Base-by-base conservation (phyloP, 495 filamentous ascomycete genomes). In the Parathielavia appendiculata region DNA sequence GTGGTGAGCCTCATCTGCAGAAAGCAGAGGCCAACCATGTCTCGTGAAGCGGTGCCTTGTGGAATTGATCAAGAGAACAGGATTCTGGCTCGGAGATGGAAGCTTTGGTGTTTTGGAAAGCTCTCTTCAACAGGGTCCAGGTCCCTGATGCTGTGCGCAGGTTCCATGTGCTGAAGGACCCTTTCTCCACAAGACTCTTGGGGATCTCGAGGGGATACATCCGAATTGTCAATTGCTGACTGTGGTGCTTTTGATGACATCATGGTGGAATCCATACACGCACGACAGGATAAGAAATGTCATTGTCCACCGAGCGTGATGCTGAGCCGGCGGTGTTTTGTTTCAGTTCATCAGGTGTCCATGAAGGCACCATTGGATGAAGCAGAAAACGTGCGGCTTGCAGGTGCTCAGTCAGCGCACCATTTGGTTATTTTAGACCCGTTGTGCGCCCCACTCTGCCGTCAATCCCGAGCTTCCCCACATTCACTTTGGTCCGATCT, bases 391-490 rank as follows among this genome's bases (percentile, higher is more conserved):
- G 26, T 30, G 26, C 26, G 26, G 26, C 26, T 30, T 30, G 26
- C 26, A 30, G 26, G 26, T 30, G 26, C 26, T 30, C 26, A 30
- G 6, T 30, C 26, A 30, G 26, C 26, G 26, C 26, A 30, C 2
- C 26, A 30, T 6, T 30, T 6, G 26, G 26, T 30, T 6, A 3
- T 38, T 4, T 38, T 38, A 4, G 11, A 32, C 14, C 34, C 40
- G 17, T 23, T 5, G 14, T 23, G 14, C 23, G 32, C 32, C 30
- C 20, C 19, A 16, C 35, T 49, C 26, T 23, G 16, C 47, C 57
- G 35, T 50, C 44, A 64, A 65, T 61, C 60, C 67, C 63, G 63
- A 68, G 44, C 32, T 49, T 51, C 62, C 57, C 63, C 58, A 56
- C 58, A 43, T 44, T 53, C 62, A 57, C 49, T 59, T 32, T 51